Evolutionary conservation across 257 asterid genomes (phyloP).

Genomic region (Plantago elongata): DNA sequence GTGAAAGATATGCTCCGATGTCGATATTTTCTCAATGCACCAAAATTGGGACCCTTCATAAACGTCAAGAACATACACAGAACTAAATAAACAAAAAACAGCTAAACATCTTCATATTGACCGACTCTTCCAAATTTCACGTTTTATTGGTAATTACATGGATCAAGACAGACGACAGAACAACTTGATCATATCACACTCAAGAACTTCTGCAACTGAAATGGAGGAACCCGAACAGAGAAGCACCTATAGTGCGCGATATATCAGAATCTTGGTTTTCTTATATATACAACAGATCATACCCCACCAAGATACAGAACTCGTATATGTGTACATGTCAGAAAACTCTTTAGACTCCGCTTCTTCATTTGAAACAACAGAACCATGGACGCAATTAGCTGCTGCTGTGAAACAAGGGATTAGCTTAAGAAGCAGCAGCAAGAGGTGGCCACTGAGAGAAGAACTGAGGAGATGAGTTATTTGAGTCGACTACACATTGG

Average conservation of each 20-base stretch:
- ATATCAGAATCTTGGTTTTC: conserved; percentile 17
- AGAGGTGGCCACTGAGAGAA: conserved; percentile 42
- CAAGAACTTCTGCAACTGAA: background rate
- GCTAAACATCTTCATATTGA: background rate
- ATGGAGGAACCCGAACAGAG: background rate
- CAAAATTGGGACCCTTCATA: no score
- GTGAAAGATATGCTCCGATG: no score
- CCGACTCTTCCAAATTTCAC: background rate
- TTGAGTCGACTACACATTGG: conserved; percentile 23
- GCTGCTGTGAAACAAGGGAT: conserved; percentile 1
- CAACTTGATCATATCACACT: conserved; percentile 16
- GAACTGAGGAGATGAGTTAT: conserved; percentile 24
- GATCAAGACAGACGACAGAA: conserved; percentile 5
- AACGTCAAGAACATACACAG: no score
- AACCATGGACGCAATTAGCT: conserved; percentile 6
- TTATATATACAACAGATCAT: conserved; percentile 26
- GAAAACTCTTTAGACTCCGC: conserved; percentile 12
- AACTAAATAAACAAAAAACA: no score
- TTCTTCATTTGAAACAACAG: conserved; percentile 16
- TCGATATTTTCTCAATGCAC: no score
- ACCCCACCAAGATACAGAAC: conserved; percentile 23
- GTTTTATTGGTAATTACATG: conserved; percentile 8
- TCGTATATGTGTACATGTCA: conserved; percentile 13
- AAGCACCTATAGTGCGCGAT: conserved; percentile 5
- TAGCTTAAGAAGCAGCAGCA: conserved; percentile 56